Base-by-base conservation (phyloP, 306 rosid genomes). In the Citrullus colocynthis region DNA sequence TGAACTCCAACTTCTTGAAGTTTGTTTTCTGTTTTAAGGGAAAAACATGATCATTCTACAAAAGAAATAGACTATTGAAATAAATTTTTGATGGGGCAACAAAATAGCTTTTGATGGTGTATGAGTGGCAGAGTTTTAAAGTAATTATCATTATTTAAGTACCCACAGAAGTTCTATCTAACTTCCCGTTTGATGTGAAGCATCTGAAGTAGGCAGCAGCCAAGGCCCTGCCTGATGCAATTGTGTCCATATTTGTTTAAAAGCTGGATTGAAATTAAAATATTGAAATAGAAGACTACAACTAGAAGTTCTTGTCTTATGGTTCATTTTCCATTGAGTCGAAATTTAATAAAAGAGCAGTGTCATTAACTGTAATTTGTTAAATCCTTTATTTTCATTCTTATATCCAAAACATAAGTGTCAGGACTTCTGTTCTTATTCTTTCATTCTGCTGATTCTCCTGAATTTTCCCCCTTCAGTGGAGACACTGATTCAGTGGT, bases 401-500 rank as follows among this genome's bases (percentile, higher is more conserved):
- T 37, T 54, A 16, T 54, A 52, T 17, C 17, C 58, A 52, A 32
- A 74, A 30, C 14, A 17, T 73, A 51, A 28, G 48, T 28, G 41
- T 30, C 44, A 14, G 42, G 11, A n/a, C 3, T 52, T 17, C 7
- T 5, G 24, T 7, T 52, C 7, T 51, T 54, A 2, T 34, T 74
- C 28, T 52, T 74, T 10, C 77, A 9, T 48, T 49, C 76, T 74
- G 45, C 62, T 54, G 18, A 49, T 37, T 17, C 55, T 82, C 75
- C 69, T 83, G 77, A 59, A 41, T 55, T 41, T 61, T 67, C 48
- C 73, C 83, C 57, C 34, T 80, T 59, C 84, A 92, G 99, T 45
- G 99, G 99, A 44, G 98, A 96, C 84, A 92, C 96, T 14, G 99
- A 96, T 85, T 71, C 98, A 1, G 93, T 92, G 79, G 96, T 96